Conservation (phyloP, 768 basidiomycete species). For the Cubamyces lactineus region DNA sequence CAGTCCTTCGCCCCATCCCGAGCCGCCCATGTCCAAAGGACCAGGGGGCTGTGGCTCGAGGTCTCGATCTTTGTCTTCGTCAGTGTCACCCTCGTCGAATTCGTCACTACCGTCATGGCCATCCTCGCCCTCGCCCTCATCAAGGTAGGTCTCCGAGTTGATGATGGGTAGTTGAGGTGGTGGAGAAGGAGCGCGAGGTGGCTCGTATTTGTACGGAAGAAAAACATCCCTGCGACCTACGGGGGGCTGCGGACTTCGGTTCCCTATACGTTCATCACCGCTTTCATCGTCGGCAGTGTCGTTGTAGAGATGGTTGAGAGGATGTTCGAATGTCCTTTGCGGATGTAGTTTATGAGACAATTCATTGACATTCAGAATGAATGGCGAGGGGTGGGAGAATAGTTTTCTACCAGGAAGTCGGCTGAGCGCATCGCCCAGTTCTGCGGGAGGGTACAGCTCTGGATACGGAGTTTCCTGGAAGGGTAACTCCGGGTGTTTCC, state of each 20-base stretch:
- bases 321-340: neutral
- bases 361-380: conserved; percentile 37
- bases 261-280: neutral
- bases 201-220: neutral
- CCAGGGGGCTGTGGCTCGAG: neutral
- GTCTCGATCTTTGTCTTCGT: neutral
- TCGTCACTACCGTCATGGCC: neutral
- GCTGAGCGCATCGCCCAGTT: conserved; percentile 18
- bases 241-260: neutral
- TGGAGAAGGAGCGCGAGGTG: neutral
- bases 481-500: neutral
- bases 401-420: conserved; percentile 18
- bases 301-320: neutral
- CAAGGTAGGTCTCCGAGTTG: neutral
- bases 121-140: neutral
- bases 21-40: neutral
- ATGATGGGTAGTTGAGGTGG: too few species aligned
- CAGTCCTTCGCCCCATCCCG: neutral
- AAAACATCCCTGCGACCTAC: conserved; percentile 18
- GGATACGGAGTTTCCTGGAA: conserved; percentile 20
- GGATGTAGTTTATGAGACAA: conserved; percentile 29
- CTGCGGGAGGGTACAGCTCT: conserved; percentile 26
- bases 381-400: conserved; percentile 41
- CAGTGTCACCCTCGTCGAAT: neutral
- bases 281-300: neutral